These are phyloP conservation scores for Colletotrichum cordylinicola DNA, from an alignment of 2,329 filamentous ascomycete species.

Conservation along the genomic window DNA sequence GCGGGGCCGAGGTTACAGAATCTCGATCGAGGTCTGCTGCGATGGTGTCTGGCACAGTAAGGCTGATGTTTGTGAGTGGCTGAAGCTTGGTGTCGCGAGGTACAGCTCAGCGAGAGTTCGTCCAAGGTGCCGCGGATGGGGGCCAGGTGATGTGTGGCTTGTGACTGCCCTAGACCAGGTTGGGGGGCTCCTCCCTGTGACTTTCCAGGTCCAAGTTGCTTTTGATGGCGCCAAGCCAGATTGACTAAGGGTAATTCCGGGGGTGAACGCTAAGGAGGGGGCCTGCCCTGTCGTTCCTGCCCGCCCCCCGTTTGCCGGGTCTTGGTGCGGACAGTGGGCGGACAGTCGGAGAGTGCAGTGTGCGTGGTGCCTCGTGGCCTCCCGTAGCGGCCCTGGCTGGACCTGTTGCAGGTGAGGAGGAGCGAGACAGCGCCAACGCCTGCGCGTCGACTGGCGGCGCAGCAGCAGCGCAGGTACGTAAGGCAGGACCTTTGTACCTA, in stretches of 20 bases:
- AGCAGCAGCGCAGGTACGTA: background rate
- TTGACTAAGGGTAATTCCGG: constrained; percentile 2
- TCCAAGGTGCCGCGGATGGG: background rate
- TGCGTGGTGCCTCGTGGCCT: constrained; percentile 6
- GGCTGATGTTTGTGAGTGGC: background rate
- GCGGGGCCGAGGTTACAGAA: background rate
- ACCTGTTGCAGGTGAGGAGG: background rate
- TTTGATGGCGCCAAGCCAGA: background rate
- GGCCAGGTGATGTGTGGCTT: constrained; percentile 8
- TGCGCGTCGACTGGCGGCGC: background rate
- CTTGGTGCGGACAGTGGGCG: background rate
- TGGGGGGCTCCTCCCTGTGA: background rate
- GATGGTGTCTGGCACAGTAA: background rate
- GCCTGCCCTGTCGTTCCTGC: background rate
- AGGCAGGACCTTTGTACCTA: constrained; percentile 1
- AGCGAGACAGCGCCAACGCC: background rate
- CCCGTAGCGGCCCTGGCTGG: background rate
- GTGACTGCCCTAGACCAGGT: background rate
- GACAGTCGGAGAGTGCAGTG: background rate
- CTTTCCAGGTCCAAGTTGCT: background rate
- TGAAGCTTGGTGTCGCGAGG: background rate
- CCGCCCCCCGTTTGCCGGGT: background rate
- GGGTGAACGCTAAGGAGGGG: background rate
- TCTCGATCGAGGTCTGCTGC: background rate
- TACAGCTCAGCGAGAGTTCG: background rate